phyloP scores from a whole-genome alignment of 306 rosid genomes.

The Castanospermum australe region DNA sequence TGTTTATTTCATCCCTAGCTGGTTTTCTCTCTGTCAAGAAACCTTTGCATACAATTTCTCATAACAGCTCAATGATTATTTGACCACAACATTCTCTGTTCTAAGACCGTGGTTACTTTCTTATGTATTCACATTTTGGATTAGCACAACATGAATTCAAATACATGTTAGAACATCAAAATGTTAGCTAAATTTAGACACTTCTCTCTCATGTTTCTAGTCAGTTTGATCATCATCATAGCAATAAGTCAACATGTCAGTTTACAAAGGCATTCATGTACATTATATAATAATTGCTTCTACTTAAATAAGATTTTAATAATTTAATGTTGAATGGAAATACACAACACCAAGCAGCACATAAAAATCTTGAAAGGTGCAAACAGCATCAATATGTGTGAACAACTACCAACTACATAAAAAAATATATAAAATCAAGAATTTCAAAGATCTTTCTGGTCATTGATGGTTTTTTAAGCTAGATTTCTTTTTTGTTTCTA shows the following conservation, averaged over 20 bases:
- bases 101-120: too few species aligned
- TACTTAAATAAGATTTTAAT: not conserved
- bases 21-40: too few species aligned
- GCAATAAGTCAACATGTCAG: not conserved
- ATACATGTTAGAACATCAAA: not conserved
- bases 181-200: slow-evolving; percentile 5
- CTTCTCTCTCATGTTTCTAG: too few species aligned
- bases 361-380: not conserved
- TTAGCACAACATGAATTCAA: too few species aligned
- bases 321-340: not conserved
- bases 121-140: too few species aligned
- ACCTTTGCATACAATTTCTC: too few species aligned
- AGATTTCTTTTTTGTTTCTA: too few species aligned
- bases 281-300: not conserved
- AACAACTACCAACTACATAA: slow-evolving; percentile 10
- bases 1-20: too few species aligned
- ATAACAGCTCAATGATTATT: too few species aligned
- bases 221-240: not conserved
- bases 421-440: not conserved
- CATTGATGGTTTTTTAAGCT: too few species aligned
- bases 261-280: not conserved
- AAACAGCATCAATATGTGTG: not conserved
- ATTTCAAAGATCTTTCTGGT: not conserved
- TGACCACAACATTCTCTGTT: too few species aligned
- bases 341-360: not conserved